These are phyloP conservation scores for Aureobasidium sp. DNA, from an alignment of 2,329 filamentous ascomycete genomes.

Conservation along the genomic window DNA sequence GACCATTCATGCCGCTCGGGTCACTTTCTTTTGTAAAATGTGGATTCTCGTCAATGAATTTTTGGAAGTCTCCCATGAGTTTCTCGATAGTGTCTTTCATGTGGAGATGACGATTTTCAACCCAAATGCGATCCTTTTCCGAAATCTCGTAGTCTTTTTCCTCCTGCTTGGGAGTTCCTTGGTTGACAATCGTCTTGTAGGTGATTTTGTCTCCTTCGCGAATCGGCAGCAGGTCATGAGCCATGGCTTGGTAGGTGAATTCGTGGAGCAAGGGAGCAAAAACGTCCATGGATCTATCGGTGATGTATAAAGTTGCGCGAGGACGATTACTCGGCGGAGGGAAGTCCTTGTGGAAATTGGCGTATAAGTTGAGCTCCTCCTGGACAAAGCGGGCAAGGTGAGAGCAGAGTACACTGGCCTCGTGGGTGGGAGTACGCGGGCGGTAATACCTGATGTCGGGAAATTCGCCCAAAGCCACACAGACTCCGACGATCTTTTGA, in stretches of 20 bases:
- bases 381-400: slow-evolving; percentile 89
- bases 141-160: slow-evolving; percentile 85
- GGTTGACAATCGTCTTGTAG: slow-evolving; percentile 72
- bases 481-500: slow-evolving; percentile 84
- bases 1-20: slow-evolving; percentile 44
- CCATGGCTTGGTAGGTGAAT: slow-evolving; percentile 98
- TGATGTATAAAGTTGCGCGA: slow-evolving; percentile 74
- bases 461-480: slow-evolving; percentile 87
- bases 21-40: slow-evolving; percentile 75
- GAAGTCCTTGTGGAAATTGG: slow-evolving; percentile 74
- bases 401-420: slow-evolving; percentile 77
- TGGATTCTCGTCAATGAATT: slow-evolving; percentile 82
- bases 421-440: slow-evolving; percentile 66
- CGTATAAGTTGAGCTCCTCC: slow-evolving; percentile 82
- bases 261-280: slow-evolving; percentile 84
- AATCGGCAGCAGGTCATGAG: slow-evolving; percentile 82
- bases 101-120: slow-evolving; percentile 85
- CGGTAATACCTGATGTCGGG: slow-evolving; percentile 88
- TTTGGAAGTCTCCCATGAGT: slow-evolving; percentile 84
- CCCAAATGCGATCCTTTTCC: slow-evolving; percentile 91
- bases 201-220: slow-evolving; percentile 82
- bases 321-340: slow-evolving; percentile 69
- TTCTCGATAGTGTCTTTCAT: slow-evolving; percentile 98
- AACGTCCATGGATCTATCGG: slow-evolving; percentile 88
- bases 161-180: slow-evolving; percentile 60